Conservation (phyloP, 306 rosid genomes). For the Pyrus betulifolia region DNA sequence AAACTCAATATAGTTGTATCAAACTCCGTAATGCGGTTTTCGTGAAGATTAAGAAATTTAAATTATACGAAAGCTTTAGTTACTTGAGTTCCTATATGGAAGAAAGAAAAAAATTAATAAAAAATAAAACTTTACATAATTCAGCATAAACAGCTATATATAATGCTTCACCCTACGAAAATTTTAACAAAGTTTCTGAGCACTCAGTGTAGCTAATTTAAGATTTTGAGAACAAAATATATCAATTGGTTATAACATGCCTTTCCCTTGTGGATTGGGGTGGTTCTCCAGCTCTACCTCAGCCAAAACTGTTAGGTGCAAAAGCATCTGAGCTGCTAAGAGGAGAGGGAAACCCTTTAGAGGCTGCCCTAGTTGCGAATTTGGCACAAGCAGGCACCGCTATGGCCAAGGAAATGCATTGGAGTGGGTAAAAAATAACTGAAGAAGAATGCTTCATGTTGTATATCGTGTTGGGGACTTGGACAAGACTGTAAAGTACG, state of each 20-base stretch:
- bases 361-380: conserved; percentile 32
- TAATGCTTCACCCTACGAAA: not conserved
- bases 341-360: conserved; percentile 26
- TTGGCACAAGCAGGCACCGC: conserved; percentile 32
- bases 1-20: not conserved
- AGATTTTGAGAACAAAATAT: not conserved
- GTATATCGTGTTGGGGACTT: conserved; percentile 65
- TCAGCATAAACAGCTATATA: not conserved
- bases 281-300: conserved; percentile 33
- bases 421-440: conserved; percentile 58
- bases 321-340: conserved; percentile 38
- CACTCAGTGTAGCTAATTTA: not conserved
- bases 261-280: too few species aligned
- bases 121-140: too few species aligned
- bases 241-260: not conserved
- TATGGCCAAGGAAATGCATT: conserved; percentile 36
- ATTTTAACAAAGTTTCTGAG: not conserved
- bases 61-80: not conserved
- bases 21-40: not conserved
- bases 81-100: not conserved
- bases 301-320: conserved; percentile 27
- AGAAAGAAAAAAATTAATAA: not conserved
- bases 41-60: not conserved
- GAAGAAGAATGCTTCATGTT: conserved; percentile 59
- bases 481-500: conserved; percentile 63